Conservation (phyloP, 176 grass and related monocot genomes). For the Hsuehochloa calcarea region DNA sequence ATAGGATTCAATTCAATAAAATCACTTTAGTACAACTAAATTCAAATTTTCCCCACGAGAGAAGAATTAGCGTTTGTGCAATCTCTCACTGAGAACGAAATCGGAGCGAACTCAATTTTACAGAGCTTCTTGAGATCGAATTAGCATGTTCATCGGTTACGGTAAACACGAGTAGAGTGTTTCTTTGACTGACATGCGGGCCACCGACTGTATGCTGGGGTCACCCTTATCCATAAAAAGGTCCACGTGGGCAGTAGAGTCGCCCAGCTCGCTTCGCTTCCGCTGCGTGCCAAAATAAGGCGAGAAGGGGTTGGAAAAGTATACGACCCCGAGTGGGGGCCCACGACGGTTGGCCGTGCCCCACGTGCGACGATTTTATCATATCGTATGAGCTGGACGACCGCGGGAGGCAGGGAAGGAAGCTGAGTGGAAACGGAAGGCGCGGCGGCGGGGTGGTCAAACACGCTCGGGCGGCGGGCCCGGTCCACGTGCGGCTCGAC, state of each 20-base stretch:
- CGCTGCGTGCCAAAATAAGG: neutral
- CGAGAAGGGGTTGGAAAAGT: neutral
- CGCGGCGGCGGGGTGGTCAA: constrained; percentile 20
- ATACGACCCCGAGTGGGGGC: neutral
- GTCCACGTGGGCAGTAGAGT: neutral
- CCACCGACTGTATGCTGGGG: neutral
- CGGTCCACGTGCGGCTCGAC: neutral
- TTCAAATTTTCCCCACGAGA: no score
- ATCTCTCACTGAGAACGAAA: no score
- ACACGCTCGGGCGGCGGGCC: neutral
- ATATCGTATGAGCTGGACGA: neutral
- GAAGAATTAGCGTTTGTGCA: no score
- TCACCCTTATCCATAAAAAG: neutral
- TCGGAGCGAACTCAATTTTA: no score
- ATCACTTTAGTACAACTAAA: no score
- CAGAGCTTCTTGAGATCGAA: no score
- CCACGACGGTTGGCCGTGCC: neutral
- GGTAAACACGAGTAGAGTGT: no score
- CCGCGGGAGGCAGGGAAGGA: neutral
- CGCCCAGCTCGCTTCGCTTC: neutral
- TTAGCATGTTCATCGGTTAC: no score
- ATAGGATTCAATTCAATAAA: neutral
- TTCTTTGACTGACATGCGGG: neutral
- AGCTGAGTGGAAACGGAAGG: constrained; percentile 45
- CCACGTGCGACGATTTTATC: constrained; percentile 4